Conservation (phyloP, 768 basidiomycete species). For the Tephrocybe sp. region DNA sequence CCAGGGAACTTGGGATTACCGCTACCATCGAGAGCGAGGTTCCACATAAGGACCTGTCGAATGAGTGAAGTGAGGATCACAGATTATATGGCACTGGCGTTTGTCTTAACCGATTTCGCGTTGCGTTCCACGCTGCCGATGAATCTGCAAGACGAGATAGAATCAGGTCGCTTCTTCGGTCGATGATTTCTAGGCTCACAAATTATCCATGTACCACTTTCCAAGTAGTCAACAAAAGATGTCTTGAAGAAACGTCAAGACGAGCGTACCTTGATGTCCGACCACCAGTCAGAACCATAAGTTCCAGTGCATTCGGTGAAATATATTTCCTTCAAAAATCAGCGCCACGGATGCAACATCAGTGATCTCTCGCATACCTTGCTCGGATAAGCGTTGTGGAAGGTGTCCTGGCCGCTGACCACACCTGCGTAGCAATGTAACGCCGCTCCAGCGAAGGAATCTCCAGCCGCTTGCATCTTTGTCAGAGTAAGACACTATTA, state of each 20-base stretch:
- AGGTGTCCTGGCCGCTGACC: constrained; percentile 16
- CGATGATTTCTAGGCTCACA: constrained; percentile 8
- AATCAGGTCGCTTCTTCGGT: neutral
- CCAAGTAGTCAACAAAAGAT: neutral
- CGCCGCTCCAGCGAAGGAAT: constrained; percentile 60
- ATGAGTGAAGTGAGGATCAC: too few relatives aligned
- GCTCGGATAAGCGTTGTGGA: constrained; percentile 20
- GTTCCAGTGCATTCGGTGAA: constrained; percentile 69
- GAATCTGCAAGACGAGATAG: constrained; percentile 14
- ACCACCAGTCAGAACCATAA: constrained; percentile 75
- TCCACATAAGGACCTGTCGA: constrained; percentile 60
- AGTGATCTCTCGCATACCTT: constrained; percentile 10
- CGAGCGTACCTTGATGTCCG: constrained; percentile 63
- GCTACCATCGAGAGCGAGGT: constrained; percentile 61
- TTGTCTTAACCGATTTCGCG: constrained; percentile 17
- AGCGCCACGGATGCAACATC: neutral
- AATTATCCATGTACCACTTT: constrained; percentile 26
- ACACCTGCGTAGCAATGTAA: constrained; percentile 67
- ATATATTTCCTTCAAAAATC: constrained; percentile 36
- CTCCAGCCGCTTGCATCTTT: constrained; percentile 53
- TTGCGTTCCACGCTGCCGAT: constrained; percentile 22
- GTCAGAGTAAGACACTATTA: neutral
- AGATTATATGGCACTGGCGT: too few relatives aligned
- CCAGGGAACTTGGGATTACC: constrained; percentile 69
- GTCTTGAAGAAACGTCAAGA: neutral